Base-by-base conservation (phyloP, 306 rosid species). In the Glycine latifolia region DNA sequence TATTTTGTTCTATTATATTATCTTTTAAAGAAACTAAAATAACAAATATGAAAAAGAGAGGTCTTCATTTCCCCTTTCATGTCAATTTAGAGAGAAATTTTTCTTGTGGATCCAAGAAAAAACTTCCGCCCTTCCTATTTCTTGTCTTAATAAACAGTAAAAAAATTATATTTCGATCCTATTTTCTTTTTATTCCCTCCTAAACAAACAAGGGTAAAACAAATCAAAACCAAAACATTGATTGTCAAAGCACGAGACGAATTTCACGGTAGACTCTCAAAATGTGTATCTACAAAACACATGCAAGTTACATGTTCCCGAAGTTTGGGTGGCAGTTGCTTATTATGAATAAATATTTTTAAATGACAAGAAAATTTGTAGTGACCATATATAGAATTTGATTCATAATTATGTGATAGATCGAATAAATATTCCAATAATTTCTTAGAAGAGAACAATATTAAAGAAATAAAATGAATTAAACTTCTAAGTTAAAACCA, bases 331-430 rank as follows among this genome's bases (percentile, higher is more conserved):
- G 8, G 67, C 46, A 58, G 61, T 14, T 48, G 47, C 14, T 8
- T 20, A 14, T 48, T 10, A 15, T 33, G 54, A 67, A 67, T 43
- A 67, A 67, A 67, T 16, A 67, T 0, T 44, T 67, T 43, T 6
- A 50, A 81, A 73, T 53, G 37, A 66, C 49, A 77, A 58, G 49
- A 68, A 68, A 68, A 58, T 67, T 37, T 11, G 31, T 26, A 44
- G 43, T 33, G 37, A 53, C 39, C 65, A 63, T 54, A 33, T 66
- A 6, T 16, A 73, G 5, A 4, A 63, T 52, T 63, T 59, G 41
- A 26, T 53, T 73, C 60, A 43, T 73, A 66, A 33, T 15, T 54
- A 60, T 26, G 14, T 9, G 7, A 60, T 12, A 60, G 63, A 2
- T 37, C 4, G 41, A 37, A 37, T 37, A 37, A 37, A 37, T 37